A percentile compares a stretch with the other conserved stretches of the same genome.
Evolutionary conservation across 1,139 yeast species (phyloP).

Genomic region (Pichia inconspicua): DNA sequence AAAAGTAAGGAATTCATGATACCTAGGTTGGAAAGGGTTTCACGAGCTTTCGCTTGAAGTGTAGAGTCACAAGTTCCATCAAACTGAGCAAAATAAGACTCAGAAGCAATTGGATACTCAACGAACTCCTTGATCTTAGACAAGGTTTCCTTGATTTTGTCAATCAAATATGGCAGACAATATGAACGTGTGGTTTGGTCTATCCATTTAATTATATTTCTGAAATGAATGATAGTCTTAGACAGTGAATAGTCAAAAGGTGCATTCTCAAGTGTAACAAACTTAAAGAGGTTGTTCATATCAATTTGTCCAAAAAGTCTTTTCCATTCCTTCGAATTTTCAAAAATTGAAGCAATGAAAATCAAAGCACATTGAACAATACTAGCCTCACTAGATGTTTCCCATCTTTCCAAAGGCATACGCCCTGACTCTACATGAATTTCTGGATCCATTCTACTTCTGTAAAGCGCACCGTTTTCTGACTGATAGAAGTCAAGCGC

Average conservation of each 20-base stretch:
- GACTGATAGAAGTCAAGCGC: slow-evolving; percentile 40
- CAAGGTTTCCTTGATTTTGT: slow-evolving; percentile 32
- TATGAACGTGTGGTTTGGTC: slow-evolving; percentile 50
- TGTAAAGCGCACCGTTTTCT: slow-evolving; percentile 36
- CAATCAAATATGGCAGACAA: slow-evolving; percentile 33
- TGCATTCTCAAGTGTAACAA: slow-evolving; percentile 39
- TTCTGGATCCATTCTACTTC: slow-evolving; percentile 33
- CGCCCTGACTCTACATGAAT: slow-evolving; percentile 30
- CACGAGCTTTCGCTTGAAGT: slow-evolving; percentile 8
- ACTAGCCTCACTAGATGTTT: slow-evolving; percentile 35
- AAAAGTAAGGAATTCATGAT: slow-evolving; percentile 28
- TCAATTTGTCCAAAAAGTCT: slow-evolving; percentile 35
- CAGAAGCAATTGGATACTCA: slow-evolving; percentile 21
- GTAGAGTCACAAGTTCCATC: slow-evolving; percentile 18
- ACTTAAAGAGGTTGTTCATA: slow-evolving; percentile 38
- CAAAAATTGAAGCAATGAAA: slow-evolving; percentile 41
- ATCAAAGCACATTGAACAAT: slow-evolving; percentile 41
- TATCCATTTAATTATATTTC: slow-evolving; percentile 47
- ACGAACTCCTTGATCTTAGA: slow-evolving; percentile 30
- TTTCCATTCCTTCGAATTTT: slow-evolving; percentile 46
- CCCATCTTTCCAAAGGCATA: slow-evolving; percentile 47
- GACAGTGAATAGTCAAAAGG: slow-evolving; percentile 58
- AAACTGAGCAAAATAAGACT: slow-evolving; percentile 32
- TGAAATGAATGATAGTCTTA: slow-evolving; percentile 44
- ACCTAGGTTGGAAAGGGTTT: slow-evolving; percentile 29